A percentile compares a stretch with the other conserved stretches of the same genome.
Conservation (phyloP, 306 rosid genomes). For the Cicer chorassanicum region DNA sequence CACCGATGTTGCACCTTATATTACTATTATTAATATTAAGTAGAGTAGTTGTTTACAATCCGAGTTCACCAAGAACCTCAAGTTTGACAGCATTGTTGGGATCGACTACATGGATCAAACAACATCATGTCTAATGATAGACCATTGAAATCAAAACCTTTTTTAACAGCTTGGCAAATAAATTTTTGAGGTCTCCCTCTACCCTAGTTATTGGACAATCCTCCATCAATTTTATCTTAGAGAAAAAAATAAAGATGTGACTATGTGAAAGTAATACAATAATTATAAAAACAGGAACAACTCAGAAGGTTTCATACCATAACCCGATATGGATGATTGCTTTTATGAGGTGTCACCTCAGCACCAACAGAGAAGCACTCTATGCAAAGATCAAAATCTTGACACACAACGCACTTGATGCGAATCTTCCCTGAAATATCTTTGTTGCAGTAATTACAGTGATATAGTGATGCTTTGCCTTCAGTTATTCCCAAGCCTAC, state of each 20-base stretch:
- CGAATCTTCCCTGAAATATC: constrained; percentile 90
- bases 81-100: neutral
- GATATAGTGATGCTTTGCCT: constrained; percentile 77
- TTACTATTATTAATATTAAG: neutral
- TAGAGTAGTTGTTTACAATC: neutral
- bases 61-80: neutral
- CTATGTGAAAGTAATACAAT: constrained; percentile 24
- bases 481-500: constrained; percentile 72
- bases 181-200: neutral
- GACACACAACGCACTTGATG: constrained; percentile 79
- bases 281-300: constrained; percentile 33
- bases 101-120: neutral
- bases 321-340: constrained; percentile 81
- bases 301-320: constrained; percentile 46
- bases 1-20: too few species aligned
- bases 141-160: neutral
- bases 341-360: constrained; percentile 85
- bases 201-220: constrained; percentile 6
- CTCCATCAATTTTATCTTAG: constrained; percentile 11
- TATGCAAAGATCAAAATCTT: constrained; percentile 81
- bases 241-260: constrained; percentile 16
- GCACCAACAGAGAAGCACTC: constrained; percentile 95
- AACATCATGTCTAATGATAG: constrained; percentile 1
- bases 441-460: constrained; percentile 93
- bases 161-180: constrained; percentile 1